phyloP scores from a whole-genome alignment of 2,329 filamentous ascomycete species.

The Endothia cerciana region DNA sequence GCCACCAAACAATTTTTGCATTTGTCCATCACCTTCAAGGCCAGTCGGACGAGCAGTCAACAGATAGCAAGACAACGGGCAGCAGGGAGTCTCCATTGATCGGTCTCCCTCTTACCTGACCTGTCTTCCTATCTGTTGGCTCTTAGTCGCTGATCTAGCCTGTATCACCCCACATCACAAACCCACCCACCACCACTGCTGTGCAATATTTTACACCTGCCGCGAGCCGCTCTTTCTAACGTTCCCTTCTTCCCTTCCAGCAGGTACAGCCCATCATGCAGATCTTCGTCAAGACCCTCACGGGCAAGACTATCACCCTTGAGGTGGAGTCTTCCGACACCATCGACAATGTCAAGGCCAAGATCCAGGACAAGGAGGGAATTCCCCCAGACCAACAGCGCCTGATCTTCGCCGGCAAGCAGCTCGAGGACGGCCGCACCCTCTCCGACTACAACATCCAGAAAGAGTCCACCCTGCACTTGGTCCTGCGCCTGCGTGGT shows the following conservation, averaged over 20 bases:
- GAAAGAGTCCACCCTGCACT: constrained; percentile 99
- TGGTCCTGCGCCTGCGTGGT: constrained; percentile 97
- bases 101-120: neutral
- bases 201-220: constrained; percentile 24
- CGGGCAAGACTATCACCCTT: constrained; percentile 99
- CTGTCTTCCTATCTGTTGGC: neutral
- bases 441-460: constrained; percentile 99
- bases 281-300: constrained; percentile 84
- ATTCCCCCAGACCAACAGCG: constrained; percentile 99
- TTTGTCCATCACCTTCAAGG: neutral
- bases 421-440: constrained; percentile 98
- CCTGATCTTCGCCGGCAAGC: constrained; percentile 99
- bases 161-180: constrained; percentile 30
- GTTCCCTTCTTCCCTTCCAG: constrained; percentile 42
- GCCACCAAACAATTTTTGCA: constrained; percentile 16
- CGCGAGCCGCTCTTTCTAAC: constrained; percentile 27
- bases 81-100: neutral
- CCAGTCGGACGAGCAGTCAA: neutral
- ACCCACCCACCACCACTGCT: constrained; percentile 26
- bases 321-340: constrained; percentile 99
- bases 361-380: constrained; percentile 98
- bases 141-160: constrained; percentile 10
- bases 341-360: constrained; percentile 99
- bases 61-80: neutral
- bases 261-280: constrained; percentile 67